Evolutionary conservation across 352 stramenopile species (phyloP).

Genomic region (Plasmopara halstedii): DNA sequence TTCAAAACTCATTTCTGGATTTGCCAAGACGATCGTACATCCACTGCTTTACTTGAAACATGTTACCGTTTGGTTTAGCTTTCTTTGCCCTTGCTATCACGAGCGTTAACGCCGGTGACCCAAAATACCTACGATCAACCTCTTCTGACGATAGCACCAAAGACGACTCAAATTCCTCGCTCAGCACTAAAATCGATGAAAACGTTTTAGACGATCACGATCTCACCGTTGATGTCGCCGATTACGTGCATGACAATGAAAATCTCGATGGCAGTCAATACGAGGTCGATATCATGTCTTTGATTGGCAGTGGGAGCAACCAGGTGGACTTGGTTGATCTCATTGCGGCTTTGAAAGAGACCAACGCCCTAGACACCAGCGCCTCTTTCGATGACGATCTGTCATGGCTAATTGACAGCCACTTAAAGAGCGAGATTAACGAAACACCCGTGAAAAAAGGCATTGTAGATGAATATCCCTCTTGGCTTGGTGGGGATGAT

Average conservation of each 20-base stretch:
- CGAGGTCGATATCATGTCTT: neutral
- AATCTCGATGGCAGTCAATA: neutral
- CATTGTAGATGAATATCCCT: neutral
- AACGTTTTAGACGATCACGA: neutral
- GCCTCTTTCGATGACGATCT: neutral
- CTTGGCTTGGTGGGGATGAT: neutral
- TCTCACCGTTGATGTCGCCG: neutral
- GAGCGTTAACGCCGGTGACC: neutral
- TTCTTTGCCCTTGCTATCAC: neutral
- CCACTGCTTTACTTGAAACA: neutral
- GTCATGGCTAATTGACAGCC: neutral
- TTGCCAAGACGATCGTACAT: neutral
- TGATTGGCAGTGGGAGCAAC: neutral
- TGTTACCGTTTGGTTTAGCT: neutral
- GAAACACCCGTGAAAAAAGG: neutral
- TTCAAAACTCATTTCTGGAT: neutral
- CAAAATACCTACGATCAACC: neutral
- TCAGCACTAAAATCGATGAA: neutral
- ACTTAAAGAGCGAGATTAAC: neutral
- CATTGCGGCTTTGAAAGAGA: too few species aligned
- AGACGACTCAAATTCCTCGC: neutral
- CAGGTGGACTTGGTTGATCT: too few species aligned
- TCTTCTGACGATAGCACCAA: neutral
- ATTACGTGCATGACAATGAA: neutral
- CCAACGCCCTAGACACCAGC: neutral